Evolutionary conservation across 1,284 basidiomycete species (phyloP).

Genomic region (Boletellus deceptivus): DNA sequence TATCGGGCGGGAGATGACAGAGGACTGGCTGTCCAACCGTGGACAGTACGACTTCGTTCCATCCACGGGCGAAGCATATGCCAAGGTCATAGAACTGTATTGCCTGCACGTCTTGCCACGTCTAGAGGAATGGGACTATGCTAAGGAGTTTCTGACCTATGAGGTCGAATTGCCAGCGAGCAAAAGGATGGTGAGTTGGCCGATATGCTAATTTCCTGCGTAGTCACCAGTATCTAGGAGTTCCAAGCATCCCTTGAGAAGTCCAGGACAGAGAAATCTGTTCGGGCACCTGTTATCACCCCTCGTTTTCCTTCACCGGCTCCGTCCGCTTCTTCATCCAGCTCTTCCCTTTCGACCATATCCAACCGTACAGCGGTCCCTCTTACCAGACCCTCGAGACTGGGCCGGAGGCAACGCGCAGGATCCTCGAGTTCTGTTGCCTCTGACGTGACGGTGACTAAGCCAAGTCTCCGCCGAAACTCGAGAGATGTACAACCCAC

Average conservation of each 20-base stretch:
- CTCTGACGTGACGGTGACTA: constrained; percentile 31
- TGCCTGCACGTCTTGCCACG: constrained; percentile 68
- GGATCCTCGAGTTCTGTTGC: constrained; percentile 21
- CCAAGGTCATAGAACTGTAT: constrained; percentile 72
- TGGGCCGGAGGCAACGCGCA: constrained; percentile 20
- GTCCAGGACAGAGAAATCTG: constrained; percentile 5
- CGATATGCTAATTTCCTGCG: not conserved
- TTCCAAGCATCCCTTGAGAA: constrained; percentile 43
- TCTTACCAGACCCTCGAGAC: constrained; percentile 27
- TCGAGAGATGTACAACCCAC: constrained; percentile 7
- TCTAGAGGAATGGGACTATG: constrained; percentile 75
- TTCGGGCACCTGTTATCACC: constrained; percentile 9
- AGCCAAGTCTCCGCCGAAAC: constrained; percentile 7
- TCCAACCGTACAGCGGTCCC: constrained; percentile 59
- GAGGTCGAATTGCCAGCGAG: constrained; percentile 59
- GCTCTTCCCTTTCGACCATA: constrained; percentile 52
- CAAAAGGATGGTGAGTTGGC: constrained; percentile 50
- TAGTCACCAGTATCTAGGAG: constrained; percentile 34
- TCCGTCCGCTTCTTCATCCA: constrained; percentile 46
- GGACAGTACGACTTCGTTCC: constrained; percentile 36
- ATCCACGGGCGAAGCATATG: constrained; percentile 54
- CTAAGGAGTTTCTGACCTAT: constrained; percentile 67
- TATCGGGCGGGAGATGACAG: constrained; percentile 61
- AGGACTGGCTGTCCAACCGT: constrained; percentile 69
- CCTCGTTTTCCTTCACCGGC: constrained; percentile 33